These are phyloP conservation scores for Monosporascus sp. DNA, from an alignment of 2,329 filamentous ascomycete genomes.

Conservation along the genomic window DNA sequence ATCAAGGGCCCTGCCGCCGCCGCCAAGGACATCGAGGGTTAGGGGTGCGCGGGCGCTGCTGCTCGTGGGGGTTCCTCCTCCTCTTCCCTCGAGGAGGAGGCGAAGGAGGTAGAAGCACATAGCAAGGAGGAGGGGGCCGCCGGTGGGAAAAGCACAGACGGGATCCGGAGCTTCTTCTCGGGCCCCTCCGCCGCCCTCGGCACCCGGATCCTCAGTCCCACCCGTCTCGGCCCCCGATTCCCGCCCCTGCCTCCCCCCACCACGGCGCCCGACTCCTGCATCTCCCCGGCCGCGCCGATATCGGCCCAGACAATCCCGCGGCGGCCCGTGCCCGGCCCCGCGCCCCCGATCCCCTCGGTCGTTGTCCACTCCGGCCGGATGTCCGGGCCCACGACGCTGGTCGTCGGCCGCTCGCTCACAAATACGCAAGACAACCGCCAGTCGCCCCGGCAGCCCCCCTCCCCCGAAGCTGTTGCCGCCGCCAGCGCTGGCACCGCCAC, in stretches of 20 bases:
- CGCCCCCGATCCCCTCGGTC: conserved; percentile 3
- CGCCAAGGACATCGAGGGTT: conserved; percentile 45
- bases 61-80: conserved; percentile 19
- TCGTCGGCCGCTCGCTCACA: conserved; percentile 11
- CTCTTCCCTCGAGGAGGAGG: neutral
- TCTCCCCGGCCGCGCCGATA: conserved; percentile 15
- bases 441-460: neutral
- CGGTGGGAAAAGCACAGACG: conserved; percentile 4
- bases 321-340: conserved; percentile 2
- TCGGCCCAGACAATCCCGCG: neutral
- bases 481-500: conserved; percentile 8
- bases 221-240: conserved; percentile 15
- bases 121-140: neutral
- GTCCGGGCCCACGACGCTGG: conserved; percentile 1
- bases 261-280: conserved; percentile 16
- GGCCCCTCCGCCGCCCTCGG: conserved; percentile 18
- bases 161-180: conserved; percentile 14
- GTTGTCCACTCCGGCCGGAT: neutral
- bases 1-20: conserved; percentile 36
- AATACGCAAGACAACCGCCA: neutral
- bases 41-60: conserved; percentile 42
- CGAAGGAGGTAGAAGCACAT: neutral
- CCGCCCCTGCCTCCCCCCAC: conserved; percentile 11
- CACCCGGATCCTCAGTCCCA: conserved; percentile 14
- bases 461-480: conserved; percentile 1